phyloP scores from a whole-genome alignment of 441 rosid species.

The Mallotus repandus region DNA sequence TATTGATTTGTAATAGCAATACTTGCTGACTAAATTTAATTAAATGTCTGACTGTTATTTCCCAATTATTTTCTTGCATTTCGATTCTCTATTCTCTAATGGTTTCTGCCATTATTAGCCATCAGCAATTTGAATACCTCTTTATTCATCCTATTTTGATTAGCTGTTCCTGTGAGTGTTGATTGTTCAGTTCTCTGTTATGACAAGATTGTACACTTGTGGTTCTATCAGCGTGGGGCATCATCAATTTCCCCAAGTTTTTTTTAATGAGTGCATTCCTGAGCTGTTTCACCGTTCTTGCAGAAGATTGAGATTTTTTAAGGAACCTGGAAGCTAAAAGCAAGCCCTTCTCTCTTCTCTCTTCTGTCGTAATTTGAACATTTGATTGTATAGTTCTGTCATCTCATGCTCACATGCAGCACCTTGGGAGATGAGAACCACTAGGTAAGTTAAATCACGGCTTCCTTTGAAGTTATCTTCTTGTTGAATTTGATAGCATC shows the following conservation, averaged over 20 bases:
- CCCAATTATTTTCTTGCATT: too few species aligned
- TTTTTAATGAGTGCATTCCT: neutral
- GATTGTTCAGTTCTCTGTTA: too few species aligned
- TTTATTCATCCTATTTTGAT: too few species aligned
- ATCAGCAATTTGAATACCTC: too few species aligned
- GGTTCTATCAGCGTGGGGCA: too few species aligned
- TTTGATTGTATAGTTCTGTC: neutral
- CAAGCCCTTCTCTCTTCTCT: constrained; percentile 3
- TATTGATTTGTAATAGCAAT: neutral
- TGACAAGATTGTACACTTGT: too few species aligned
- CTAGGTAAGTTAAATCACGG: constrained; percentile 18
- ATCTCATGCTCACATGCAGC: neutral
- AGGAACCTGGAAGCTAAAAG: constrained; percentile 20
- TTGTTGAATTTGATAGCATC: neutral
- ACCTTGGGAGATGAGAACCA: constrained; percentile 26
- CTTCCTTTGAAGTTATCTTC: constrained; percentile 8
- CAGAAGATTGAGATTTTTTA: constrained; percentile 23
- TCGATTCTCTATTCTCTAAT: too few species aligned
- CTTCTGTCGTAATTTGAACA: too few species aligned
- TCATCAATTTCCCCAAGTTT: neutral
- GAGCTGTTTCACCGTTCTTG: constrained; percentile 15
- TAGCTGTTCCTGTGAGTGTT: too few species aligned
- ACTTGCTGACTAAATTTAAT: neutral
- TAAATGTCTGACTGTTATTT: too few species aligned
- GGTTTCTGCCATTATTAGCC: too few species aligned